These are phyloP conservation scores for Salix brachista DNA, from an alignment of 345 rosid genomes.

Conservation along the genomic window DNA sequence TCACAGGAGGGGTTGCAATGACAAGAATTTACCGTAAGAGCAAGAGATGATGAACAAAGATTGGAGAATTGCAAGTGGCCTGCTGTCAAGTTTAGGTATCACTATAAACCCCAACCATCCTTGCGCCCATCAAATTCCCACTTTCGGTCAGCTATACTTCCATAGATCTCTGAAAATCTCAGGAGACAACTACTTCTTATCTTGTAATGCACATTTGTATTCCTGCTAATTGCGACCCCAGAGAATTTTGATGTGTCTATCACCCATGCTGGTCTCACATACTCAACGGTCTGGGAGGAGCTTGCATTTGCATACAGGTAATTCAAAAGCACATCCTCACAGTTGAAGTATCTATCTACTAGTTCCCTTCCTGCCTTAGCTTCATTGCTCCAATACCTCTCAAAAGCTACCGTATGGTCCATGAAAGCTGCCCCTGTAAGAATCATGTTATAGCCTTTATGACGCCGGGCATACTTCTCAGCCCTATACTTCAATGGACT, in stretches of 20 bases:
- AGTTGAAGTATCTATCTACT: constrained; percentile 69
- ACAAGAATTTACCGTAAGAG: constrained; percentile 15
- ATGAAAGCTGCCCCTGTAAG: constrained; percentile 95
- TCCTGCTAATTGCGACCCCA: constrained; percentile 71
- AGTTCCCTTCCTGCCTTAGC: constrained; percentile 61
- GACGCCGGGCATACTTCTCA: constrained; percentile 71
- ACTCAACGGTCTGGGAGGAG: constrained; percentile 56
- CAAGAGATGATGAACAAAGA: neutral
- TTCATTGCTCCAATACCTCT: constrained; percentile 54
- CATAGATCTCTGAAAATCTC: constrained; percentile 63
- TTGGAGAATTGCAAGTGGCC: neutral
- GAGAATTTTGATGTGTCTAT: constrained; percentile 85
- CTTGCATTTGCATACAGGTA: constrained; percentile 81
- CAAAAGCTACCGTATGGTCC: constrained; percentile 57
- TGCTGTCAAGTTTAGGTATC: neutral
- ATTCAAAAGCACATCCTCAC: constrained; percentile 84
- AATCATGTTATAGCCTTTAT: constrained; percentile 78
- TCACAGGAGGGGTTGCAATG: constrained; percentile 11
- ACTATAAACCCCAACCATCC: constrained; percentile 94
- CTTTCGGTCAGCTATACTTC: constrained; percentile 50
- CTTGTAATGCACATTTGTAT: constrained; percentile 71
- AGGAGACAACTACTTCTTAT: constrained; percentile 65
- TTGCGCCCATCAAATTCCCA: constrained; percentile 60
- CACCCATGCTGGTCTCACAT: constrained; percentile 80
- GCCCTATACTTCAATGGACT: constrained; percentile 60